Evolutionary conservation across 495 filamentous ascomycete species (phyloP).

Genomic region (Penicillium egyptiacum): DNA sequence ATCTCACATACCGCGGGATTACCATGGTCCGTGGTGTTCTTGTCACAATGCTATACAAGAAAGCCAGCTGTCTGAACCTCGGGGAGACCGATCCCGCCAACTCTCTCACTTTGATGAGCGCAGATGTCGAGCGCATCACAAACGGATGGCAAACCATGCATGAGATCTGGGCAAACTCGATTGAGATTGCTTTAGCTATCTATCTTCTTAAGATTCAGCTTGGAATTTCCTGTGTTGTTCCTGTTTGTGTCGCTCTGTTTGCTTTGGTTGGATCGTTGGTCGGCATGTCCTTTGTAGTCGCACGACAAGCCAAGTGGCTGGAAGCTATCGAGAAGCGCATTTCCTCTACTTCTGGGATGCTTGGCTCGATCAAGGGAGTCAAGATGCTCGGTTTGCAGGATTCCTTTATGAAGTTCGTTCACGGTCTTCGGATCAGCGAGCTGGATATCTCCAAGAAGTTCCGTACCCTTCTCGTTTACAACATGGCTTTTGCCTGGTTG

Average conservation of each 20-base stretch:
- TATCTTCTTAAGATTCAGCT: slow-evolving; percentile 57
- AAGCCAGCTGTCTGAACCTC: slow-evolving; percentile 44
- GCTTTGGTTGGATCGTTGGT: slow-evolving; percentile 41
- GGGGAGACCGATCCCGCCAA: slow-evolving; percentile 49
- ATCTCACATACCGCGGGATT: slow-evolving; percentile 56
- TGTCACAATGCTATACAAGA: slow-evolving; percentile 55
- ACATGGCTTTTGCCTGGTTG: slow-evolving; percentile 54
- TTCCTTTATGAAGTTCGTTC: slow-evolving; percentile 41
- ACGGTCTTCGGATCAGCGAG: slow-evolving; percentile 56
- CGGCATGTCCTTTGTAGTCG: slow-evolving; percentile 30
- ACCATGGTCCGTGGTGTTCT: slow-evolving; percentile 62
- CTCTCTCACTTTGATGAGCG: slow-evolving; percentile 63
- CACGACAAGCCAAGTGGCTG: slow-evolving; percentile 29
- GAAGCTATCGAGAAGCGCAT: slow-evolving; percentile 52
- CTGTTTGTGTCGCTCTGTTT: slow-evolving; percentile 52
- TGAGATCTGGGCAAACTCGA: slow-evolving; percentile 58
- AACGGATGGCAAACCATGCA: slow-evolving; percentile 51
- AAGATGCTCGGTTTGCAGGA: slow-evolving; percentile 60
- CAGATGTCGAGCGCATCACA: slow-evolving; percentile 57
- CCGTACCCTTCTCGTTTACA: slow-evolving; percentile 54
- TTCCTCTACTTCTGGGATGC: slow-evolving; percentile 51
- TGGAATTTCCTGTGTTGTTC: slow-evolving; percentile 51
- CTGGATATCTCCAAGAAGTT: slow-evolving; percentile 56
- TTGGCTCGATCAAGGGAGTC: slow-evolving; percentile 59
- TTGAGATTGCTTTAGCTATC: slow-evolving; percentile 61